A percentile compares a stretch with the other conserved stretches of the same genome.
Evolutionary conservation across 2,329 filamentous ascomycete genomes (phyloP).

Genomic region (Dryadomyces quercus-mongolicae): DNA sequence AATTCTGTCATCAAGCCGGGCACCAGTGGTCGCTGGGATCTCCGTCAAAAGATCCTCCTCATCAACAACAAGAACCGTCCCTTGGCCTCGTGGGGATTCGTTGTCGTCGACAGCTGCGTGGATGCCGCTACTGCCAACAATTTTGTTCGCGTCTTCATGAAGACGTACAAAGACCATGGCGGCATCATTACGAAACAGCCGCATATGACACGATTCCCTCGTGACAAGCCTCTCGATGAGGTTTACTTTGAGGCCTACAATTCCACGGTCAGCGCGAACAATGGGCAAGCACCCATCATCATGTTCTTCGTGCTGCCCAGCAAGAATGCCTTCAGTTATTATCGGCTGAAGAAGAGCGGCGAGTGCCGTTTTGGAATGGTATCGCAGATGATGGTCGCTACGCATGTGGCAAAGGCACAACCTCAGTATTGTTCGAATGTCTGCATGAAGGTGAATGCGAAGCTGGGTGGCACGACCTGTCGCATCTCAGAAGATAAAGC

Average conservation of each 20-base stretch:
- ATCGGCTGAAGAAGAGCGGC: conserved; percentile 76
- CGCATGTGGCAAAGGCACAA: conserved; percentile 56
- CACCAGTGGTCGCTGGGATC: conserved; percentile 69
- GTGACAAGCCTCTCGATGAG: conserved; percentile 19
- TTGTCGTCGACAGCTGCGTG: conserved; percentile 47
- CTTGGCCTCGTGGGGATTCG: conserved; percentile 65
- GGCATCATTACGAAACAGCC: conserved; percentile 30
- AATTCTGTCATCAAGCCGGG: conserved; percentile 46
- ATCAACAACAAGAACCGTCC: conserved; percentile 42
- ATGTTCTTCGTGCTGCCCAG: conserved; percentile 66
- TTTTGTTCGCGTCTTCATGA: conserved; percentile 38
- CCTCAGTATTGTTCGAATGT: conserved; percentile 89
- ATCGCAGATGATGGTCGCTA: conserved; percentile 67
- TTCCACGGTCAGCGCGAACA: conserved; percentile 35
- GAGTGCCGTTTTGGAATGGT: conserved; percentile 78
- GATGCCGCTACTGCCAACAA: conserved; percentile 41
- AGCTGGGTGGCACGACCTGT: conserved; percentile 74
- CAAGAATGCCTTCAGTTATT: conserved; percentile 62
- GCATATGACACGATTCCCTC: conserved; percentile 15
- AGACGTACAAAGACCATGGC: conserved; percentile 36
- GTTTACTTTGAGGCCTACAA: conserved; percentile 45
- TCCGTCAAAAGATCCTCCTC: conserved; percentile 70
- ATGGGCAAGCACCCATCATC: conserved; percentile 54
- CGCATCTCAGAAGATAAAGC: conserved; percentile 24
- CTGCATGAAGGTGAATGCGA: conserved; percentile 92